Evolutionary conservation across 306 rosid genomes (phyloP).

Genomic region (Benincasa hispida): DNA sequence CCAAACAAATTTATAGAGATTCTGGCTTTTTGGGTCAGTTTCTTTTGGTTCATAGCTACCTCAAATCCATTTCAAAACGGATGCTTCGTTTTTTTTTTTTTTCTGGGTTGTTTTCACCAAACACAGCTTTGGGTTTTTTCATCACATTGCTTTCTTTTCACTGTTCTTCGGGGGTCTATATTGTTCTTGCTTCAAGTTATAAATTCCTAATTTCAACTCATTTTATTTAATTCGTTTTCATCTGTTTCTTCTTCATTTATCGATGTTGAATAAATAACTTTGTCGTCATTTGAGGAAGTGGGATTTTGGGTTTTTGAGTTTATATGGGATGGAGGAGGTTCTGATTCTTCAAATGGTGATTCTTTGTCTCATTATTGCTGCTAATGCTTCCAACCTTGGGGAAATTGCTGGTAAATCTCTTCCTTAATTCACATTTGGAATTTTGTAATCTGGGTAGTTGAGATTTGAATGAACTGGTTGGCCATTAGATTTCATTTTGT

Average conservation of each 20-base stretch:
- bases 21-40: slow-evolving; percentile 16
- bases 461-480: not conserved
- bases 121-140: slow-evolving; percentile 33
- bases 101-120: slow-evolving; percentile 37
- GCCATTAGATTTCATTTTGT: not conserved
- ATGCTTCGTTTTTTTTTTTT: slow-evolving; percentile 7
- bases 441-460: not conserved
- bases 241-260: slow-evolving; percentile 3
- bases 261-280: slow-evolving; percentile 3
- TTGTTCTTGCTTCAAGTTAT: slow-evolving; percentile 59
- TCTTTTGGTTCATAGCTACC: slow-evolving; percentile 31
- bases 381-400: slow-evolving; percentile 33
- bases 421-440: slow-evolving; percentile 8
- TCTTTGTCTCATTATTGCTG: slow-evolving; percentile 26
- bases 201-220: slow-evolving; percentile 16
- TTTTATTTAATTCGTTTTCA: slow-evolving; percentile 19
- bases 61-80: slow-evolving; percentile 10
- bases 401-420: slow-evolving; percentile 53
- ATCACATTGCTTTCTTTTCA: slow-evolving; percentile 35
- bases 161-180: slow-evolving; percentile 29
- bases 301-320: slow-evolving; percentile 20
- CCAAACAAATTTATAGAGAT: not conserved
- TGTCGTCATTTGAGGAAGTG: slow-evolving; percentile 15
- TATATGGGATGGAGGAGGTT: slow-evolving; percentile 48
- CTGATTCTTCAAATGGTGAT: slow-evolving; percentile 41